phyloP scores from a whole-genome alignment of 1,284 basidiomycete species.

The Volvariella surrecta region DNA sequence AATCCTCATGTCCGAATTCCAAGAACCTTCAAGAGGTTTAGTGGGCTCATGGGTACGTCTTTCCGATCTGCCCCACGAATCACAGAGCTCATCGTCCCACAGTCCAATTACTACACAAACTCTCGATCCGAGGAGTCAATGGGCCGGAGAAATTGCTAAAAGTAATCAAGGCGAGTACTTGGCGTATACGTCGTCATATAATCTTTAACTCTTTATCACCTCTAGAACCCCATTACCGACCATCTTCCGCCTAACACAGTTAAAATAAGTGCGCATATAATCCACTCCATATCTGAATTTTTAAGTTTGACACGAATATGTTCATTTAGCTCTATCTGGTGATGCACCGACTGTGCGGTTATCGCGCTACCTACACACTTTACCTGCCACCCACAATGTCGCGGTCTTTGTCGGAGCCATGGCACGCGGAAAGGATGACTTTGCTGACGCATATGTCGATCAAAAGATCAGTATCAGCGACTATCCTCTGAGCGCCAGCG shows the following conservation, averaged over 20 bases:
- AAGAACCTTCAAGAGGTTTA: slow-evolving; percentile 97
- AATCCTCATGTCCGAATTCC: slow-evolving; percentile 98
- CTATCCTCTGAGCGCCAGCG: slow-evolving; percentile 89
- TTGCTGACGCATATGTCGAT: slow-evolving; percentile 94
- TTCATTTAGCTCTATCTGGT: slow-evolving; percentile 72
- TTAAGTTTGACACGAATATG: slow-evolving; percentile 7
- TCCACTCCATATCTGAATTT: slow-evolving; percentile 2
- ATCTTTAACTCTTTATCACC: slow-evolving; percentile 7
- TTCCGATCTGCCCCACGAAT: slow-evolving; percentile 1
- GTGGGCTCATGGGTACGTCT: slow-evolving; percentile 89
- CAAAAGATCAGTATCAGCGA: slow-evolving; percentile 97
- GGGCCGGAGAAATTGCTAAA: slow-evolving; percentile 95
- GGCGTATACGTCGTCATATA: slow-evolving; percentile 1
- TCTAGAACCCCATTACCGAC: slow-evolving; percentile 88
- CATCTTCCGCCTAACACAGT: slow-evolving; percentile 94
- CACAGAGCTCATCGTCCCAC: slow-evolving; percentile 8
- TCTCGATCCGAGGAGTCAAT: slow-evolving; percentile 92
- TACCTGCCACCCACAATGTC: slow-evolving; percentile 81
- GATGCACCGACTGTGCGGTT: slow-evolving; percentile 84
- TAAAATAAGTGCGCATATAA: slow-evolving; percentile 74
- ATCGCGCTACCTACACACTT: slow-evolving; percentile 64
- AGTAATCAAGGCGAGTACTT: slow-evolving; percentile 69
- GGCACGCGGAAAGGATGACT: slow-evolving; percentile 93
- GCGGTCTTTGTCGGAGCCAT: slow-evolving; percentile 98
- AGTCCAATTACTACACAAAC: slow-evolving; percentile 97